Evolutionary conservation across 1,139 yeast genomes (phyloP), one percentile per base, ranked within the genome.

Genomic region (Candida buenavistaensis): DNA sequence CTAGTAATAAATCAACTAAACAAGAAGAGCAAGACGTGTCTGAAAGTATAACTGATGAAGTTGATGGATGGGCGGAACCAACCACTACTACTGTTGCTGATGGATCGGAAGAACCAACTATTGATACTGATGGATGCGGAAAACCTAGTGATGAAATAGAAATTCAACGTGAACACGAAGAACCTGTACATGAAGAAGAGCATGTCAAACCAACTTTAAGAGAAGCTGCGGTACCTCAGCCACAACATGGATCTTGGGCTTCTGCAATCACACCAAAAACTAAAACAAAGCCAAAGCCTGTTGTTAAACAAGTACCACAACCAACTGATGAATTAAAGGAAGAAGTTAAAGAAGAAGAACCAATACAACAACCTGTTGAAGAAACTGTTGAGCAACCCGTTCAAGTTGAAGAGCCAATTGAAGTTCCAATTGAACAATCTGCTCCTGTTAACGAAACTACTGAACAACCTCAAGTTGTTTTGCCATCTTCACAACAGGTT

Each of bases 191-290:
- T 13, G 15, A 27, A 26, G 32, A 26, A 32, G 26, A 16, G 15
- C 27, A 8, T 23, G 13, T 22, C 3, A 53, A 54, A 36, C 57
- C 61, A 24, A 57, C 48, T 28, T 54, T 57, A 44, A 61, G 55
- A 41, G 54, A 53, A 43, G 62, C 66, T 22, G 45, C 59, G 19
- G 50, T 61, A 31, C 61, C 69, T 19, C 53, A 52, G 37, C 66
- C 53, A 40, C 48, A 54, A 45, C 57, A 62, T 45, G 59, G 67
- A 14, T 65, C 81, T 4, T 77, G 82, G 83, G 82, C 80, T 22
- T 68, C 80, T 20, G 78, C 78, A 40, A 75, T 77, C 46, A 72
- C 82, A 36, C 80, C 83, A 43, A 72, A 74, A 50, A 65, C 70
- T 41, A 66, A 55, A 46, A 65, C 68, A 26, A 62, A 55, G 38